Conservation (phyloP, 495 filamentous ascomycete genomes). For the Podospora didyma region DNA sequence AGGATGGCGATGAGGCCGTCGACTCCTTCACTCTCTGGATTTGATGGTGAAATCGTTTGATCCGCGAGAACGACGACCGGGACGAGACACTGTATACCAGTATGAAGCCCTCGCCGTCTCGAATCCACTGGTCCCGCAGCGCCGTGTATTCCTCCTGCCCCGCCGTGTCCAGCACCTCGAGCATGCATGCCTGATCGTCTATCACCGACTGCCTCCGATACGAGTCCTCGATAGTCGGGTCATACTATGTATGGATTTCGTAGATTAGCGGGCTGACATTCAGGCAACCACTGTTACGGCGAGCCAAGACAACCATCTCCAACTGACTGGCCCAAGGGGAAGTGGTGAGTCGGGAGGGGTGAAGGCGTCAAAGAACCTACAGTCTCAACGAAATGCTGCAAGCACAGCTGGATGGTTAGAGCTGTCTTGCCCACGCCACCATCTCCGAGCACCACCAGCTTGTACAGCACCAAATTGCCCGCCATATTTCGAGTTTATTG, state of each 20-base stretch:
- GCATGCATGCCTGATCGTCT: constrained; percentile 94
- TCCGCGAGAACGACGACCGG: constrained; percentile 87
- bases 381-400: constrained; percentile 58
- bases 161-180: constrained; percentile 96
- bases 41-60: constrained; percentile 92
- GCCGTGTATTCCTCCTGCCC: constrained; percentile 99
- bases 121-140: constrained; percentile 95
- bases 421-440: constrained; percentile 89
- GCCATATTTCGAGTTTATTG: constrained; percentile 40
- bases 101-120: constrained; percentile 95
- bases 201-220: constrained; percentile 99
- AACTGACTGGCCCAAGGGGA: not conserved
- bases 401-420: constrained; percentile 88
- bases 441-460: constrained; percentile 90
- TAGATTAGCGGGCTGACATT: constrained; percentile 20
- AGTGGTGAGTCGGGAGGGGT: not conserved
- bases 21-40: constrained; percentile 98
- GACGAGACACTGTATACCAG: constrained; percentile 98
- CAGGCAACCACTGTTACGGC: constrained; percentile 1
- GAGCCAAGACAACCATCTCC: not conserved
- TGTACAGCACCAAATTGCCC: constrained; percentile 92
- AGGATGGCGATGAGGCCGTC: constrained; percentile 72
- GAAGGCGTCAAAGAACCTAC: constrained; percentile 29
- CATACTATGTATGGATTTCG: constrained; percentile 53
- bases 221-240: constrained; percentile 96